phyloP scores from a whole-genome alignment of 106 monocot genomes.

The Agapanthus africanus region DNA sequence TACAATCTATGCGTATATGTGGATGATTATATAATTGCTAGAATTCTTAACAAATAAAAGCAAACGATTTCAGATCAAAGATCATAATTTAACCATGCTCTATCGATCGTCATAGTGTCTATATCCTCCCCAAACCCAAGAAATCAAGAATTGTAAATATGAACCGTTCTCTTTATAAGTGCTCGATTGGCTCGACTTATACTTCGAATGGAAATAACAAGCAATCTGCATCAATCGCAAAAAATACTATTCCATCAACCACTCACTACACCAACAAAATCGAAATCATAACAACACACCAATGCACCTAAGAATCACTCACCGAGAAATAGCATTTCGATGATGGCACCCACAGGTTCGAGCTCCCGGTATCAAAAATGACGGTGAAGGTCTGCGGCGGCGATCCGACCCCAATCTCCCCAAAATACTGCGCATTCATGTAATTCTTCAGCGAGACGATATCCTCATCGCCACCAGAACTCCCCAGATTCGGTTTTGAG shows the following conservation, averaged over 20 bases:
- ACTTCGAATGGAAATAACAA: constrained; percentile 21
- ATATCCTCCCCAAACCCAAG: neutral
- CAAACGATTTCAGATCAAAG: no score
- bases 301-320: neutral
- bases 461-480: no score
- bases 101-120: no score
- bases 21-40: no score
- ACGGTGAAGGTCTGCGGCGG: constrained; percentile 92
- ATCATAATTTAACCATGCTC: no score
- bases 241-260: neutral
- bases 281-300: neutral
- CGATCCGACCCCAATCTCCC: constrained; percentile 83
- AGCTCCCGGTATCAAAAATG: constrained; percentile 95
- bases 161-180: constrained; percentile 23
- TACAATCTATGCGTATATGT: no score
- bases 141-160: no score
- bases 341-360: constrained; percentile 94
- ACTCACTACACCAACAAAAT: neutral
- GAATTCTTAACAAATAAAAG: no score
- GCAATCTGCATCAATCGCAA: constrained; percentile 3
- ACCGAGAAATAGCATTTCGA: constrained; percentile 97
- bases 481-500: no score
- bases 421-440: constrained; percentile 97
- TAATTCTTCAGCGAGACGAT: constrained; percentile 84
- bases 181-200: constrained; percentile 12